Percentiles rank a stretch among this genome's conserved stretches.
These are phyloP conservation scores for Tolypocladium inflatum DNA, from an alignment of 2,329 filamentous ascomycete genomes.

Conservation along the genomic window DNA sequence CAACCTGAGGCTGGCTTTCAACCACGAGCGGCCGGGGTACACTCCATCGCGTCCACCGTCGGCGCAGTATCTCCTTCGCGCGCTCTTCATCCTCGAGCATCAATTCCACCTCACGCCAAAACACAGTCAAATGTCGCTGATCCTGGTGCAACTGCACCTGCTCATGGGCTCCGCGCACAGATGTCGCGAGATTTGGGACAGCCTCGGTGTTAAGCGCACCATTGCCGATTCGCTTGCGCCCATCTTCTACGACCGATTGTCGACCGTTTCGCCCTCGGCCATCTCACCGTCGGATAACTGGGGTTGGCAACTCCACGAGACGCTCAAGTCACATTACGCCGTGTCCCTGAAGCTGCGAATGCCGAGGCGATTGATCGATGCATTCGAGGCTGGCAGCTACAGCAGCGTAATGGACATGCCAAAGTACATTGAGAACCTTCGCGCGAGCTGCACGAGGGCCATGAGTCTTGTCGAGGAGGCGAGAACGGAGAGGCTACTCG, in stretches of 20 bases:
- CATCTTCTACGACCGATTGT: conserved; percentile 45
- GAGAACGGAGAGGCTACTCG: conserved; percentile 33
- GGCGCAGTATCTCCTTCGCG: conserved; percentile 32
- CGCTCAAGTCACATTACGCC: conserved; percentile 35
- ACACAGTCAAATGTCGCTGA: conserved; percentile 35
- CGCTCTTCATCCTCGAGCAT: conserved; percentile 38
- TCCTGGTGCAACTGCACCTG: conserved; percentile 43
- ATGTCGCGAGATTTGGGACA: conserved; percentile 38
- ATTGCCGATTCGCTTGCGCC: conserved; percentile 47
- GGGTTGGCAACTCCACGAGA: conserved; percentile 28
- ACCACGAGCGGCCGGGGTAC: neutral
- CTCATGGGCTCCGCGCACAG: conserved; percentile 38
- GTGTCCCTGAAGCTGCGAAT: conserved; percentile 36
- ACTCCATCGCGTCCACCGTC: conserved; percentile 8
- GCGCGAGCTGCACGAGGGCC: conserved; percentile 40
- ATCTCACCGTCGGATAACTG: conserved; percentile 20
- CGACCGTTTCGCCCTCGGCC: conserved; percentile 36
- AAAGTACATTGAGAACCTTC: conserved; percentile 31
- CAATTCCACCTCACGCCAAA: conserved; percentile 35
- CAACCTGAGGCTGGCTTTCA: conserved; percentile 20
- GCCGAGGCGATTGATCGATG: conserved; percentile 31
- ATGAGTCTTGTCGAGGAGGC: conserved; percentile 44
- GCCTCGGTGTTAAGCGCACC: conserved; percentile 44
- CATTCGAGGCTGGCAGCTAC: conserved; percentile 41
- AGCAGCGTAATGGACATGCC: conserved; percentile 39